Base-by-base conservation (phyloP, 75 land plant species). In the Sequoia sempervirens region DNA sequence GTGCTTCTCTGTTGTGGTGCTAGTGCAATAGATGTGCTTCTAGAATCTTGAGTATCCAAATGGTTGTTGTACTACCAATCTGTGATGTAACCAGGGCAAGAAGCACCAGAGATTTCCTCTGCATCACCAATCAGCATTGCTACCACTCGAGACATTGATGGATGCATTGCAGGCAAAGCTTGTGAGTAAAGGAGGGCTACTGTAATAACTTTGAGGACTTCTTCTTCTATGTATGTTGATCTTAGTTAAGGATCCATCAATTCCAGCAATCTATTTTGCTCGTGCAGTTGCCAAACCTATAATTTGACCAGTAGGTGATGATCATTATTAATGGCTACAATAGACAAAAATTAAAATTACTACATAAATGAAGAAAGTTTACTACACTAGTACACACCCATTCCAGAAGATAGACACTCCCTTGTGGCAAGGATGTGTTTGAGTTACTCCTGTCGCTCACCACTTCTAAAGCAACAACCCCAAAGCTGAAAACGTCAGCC, bases 401-500 rank as follows among this genome's bases (percentile, higher is more conserved):
- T 88, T 93, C 93, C 52, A 93, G 91, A 83, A 93, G 93, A 85
- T 88, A 90, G 0, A 83, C 78, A 75, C 87, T 73, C 15, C 90
- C 89, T 30, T 68, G 74, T 14, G 85, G 91, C 64, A 90, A 82
- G 76, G 40, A 83, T 41, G 86, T 15, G 76, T 88, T 89, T 41
- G 91, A 32, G 41, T 90, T 91, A 15, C 84, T 82, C 79, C 93
- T 86, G 17, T 93, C 95, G 80, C 89, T 84, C 14, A 93, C 56
- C 46, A 91, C 80, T 80, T 93, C 94, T 2, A 91, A 82, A 70
- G 86, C 90, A 41, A 93, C 86, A 26, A 93, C 90, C 7, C 95
- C 95, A 85, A 93, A 93, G 11, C 88, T 86, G 83, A 88, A 93
- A 28, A 93, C 91, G 85, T 93, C 95, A 50, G 91, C 90, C 86